Conservation (phyloP, 2,329 filamentous ascomycete species). For the Ascomycota sp. region DNA sequence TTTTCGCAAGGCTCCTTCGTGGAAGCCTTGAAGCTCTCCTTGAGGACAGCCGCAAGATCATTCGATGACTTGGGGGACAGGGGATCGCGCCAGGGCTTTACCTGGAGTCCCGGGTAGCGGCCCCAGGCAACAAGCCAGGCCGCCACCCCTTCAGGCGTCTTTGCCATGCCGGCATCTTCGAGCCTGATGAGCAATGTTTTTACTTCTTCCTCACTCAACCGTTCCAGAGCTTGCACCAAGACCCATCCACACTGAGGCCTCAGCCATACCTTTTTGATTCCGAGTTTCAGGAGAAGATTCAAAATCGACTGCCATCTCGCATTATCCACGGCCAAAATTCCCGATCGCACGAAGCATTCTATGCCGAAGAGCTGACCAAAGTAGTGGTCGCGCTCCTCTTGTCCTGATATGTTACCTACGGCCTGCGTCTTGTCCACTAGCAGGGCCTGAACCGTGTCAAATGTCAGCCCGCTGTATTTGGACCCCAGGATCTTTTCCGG, state of each 20-base stretch:
- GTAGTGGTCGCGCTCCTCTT: constrained; percentile 72
- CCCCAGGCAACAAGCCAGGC: constrained; percentile 60
- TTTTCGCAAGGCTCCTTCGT: constrained; percentile 22
- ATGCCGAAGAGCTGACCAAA: constrained; percentile 77
- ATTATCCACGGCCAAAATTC: constrained; percentile 41
- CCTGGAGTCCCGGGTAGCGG: constrained; percentile 40
- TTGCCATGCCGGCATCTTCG: constrained; percentile 43
- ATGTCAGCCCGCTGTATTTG: constrained; percentile 32
- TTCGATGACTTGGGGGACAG: constrained; percentile 47
- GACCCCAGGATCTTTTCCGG: constrained; percentile 19
- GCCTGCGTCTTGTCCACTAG: constrained; percentile 34
- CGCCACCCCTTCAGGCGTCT: constrained; percentile 73
- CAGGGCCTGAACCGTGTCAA: constrained; percentile 31
- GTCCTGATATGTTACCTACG: constrained; percentile 30
- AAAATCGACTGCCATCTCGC: constrained; percentile 48
- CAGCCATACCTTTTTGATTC: constrained; percentile 72
- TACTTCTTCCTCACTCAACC: constrained; percentile 36
- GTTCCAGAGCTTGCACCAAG: constrained; percentile 50
- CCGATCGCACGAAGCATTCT: constrained; percentile 67
- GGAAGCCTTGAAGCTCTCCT: constrained; percentile 44
- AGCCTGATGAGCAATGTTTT: constrained; percentile 43
- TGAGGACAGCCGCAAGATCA: constrained; percentile 56
- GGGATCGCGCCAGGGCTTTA: constrained; percentile 61
- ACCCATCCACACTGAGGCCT: constrained; percentile 74
- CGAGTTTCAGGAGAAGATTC: constrained; percentile 50